Base-by-base conservation (phyloP, 2,329 filamentous ascomycete species). In the Phaeosphaeria sp. region DNA sequence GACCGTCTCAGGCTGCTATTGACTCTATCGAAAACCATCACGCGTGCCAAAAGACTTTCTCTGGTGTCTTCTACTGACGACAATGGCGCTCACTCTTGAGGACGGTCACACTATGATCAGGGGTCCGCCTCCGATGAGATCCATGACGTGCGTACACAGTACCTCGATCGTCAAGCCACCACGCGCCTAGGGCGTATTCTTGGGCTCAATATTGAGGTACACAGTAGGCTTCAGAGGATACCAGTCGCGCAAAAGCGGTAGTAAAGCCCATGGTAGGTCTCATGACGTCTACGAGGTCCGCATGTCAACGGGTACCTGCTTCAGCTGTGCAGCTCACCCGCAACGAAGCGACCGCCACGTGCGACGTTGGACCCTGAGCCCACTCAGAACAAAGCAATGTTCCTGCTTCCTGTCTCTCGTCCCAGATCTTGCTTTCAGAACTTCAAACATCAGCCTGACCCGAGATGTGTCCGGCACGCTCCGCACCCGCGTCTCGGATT, bases 401-500 rank as follows among this genome's bases (percentile, higher is more conserved):
- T 18, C 21, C 18, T 9, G 24, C 33, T 24, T 49, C 11, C 18
- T 5, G 18, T 17, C 36, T 11, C 18, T 27, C 25, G 17, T 13
- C 25, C 24, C 33, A 49, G 30, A 27, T 25, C 27, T 20, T 36
- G 30, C 25, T 49, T 49, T 27, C 42, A 36, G 18, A 21, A 24
- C 9, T 13, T 22, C 30, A 36, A 36, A 36, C 30, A 36, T 13
- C 30, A 36, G 30, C 6, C 30, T 36, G 30, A 36, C 40, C 40
- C 40, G 40, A 43, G 36, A 18, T 27, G n/a, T 43, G 17, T 51
- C 49, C 50, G 40, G 40, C 9, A 45, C 40, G 39, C 40, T 36
- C 42, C 21, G 25, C 4, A 36, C 40, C 40, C 50, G 42, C 27
- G 51, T 53, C 46, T 53, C 51, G 44, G 43, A 47, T 36, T 47